Evolutionary conservation across 2,329 filamentous ascomycete genomes (phyloP), one percentile per base, ranked within the genome.

Genomic region (Diaporthe caulivora): DNA sequence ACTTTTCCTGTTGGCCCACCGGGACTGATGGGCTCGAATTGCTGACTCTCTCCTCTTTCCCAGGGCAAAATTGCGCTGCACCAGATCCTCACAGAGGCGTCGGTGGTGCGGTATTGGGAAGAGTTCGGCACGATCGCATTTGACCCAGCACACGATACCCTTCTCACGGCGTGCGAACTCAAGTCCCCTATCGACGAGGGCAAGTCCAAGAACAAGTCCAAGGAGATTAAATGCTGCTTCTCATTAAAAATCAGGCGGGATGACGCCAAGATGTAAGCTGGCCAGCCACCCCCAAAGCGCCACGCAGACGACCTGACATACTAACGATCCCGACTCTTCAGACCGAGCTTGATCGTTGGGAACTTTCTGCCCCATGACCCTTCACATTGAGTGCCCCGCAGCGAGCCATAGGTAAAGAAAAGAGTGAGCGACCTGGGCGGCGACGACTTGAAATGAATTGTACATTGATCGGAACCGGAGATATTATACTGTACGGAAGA

Each of bases 51-150:
- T n/a, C 5, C 6, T 37, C 62, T 64, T 17, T 2, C 26, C 62
- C 75, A 98, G 95, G 97, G 97, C 75, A 97, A 97, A 79, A 92
- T 98, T 76, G 94, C 97, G 17, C 89, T 99, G 62, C 97, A 99
- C 81, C 95, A 99, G 82, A 97, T 99, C 76, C 91, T 99, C 57
- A 95, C 95, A 2, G 97, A 99, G 84, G 95, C 97, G 75, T 97
- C 95, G 53, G 90, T 98, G 75, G 97, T 98, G 71, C 94, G 94
- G 78, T 99, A 99, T 80, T 99, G 97, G 97, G 97, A 99, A 83
- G 98, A 99, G 80, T 99, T 99, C 80, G 95, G 96, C 67, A 96
- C 95, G 7, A 98, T 99, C 78, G 97, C 97, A 13, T 99, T 99
- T 83, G 97, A 99, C 80, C 91, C 93, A 72, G 92, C 91, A 13